Evolutionary conservation across 2,329 filamentous ascomycete species (phyloP).

Genomic region (Paraconiothyrium sp.): DNA sequence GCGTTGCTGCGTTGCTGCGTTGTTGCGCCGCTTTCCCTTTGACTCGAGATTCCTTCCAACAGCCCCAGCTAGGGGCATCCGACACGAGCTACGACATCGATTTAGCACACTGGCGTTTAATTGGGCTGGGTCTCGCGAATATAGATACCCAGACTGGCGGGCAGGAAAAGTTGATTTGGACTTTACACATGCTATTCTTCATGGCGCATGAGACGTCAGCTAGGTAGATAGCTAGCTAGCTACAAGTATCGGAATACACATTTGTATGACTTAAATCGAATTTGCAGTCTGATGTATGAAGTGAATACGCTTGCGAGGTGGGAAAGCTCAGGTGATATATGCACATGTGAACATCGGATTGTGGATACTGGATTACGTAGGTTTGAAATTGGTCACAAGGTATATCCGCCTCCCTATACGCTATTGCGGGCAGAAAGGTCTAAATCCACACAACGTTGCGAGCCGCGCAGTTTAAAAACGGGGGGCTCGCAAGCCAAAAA

Average conservation of each 20-base stretch:
- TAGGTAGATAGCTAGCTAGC: neutral
- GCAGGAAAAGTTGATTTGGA: neutral
- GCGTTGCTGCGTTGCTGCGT: neutral
- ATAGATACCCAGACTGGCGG: slow-evolving; percentile 11
- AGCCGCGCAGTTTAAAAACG: neutral
- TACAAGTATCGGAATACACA: neutral
- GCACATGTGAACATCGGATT: neutral
- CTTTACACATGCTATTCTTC: neutral
- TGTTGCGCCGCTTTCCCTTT: neutral
- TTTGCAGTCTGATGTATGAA: neutral
- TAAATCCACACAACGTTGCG: neutral
- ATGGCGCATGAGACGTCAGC: neutral
- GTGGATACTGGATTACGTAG: neutral
- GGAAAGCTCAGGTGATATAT: no score
- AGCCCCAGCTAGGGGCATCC: neutral
- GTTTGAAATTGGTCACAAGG: slow-evolving; percentile 7
- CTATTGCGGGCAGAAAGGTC: slow-evolving; percentile 7
- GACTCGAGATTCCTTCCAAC: neutral
- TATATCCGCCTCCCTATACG: slow-evolving; percentile 17
- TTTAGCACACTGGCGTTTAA: slow-evolving; percentile 8
- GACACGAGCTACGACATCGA: neutral
- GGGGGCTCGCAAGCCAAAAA: neutral
- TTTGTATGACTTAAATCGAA: neutral
- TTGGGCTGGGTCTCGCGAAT: neutral
- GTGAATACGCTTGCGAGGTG: neutral